Evolutionary conservation across 106 monocot genomes (phyloP), one percentile per base, ranked within the genome.

Genomic region (Dendrobium chrysotoxum): DNA sequence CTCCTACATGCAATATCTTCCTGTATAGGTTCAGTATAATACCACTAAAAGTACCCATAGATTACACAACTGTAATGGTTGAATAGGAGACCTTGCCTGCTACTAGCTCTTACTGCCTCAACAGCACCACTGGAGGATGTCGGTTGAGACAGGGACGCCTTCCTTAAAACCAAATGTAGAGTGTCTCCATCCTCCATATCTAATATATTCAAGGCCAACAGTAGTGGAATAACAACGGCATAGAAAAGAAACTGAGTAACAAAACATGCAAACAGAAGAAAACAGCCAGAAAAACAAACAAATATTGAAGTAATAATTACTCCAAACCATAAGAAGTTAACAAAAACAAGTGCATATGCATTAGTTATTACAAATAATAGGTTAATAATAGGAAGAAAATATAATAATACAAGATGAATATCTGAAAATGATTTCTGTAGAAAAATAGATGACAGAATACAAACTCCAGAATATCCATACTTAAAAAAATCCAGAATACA

Each of bases 131-230:
- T 58, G 23, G 86, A 88, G 76, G 78, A 28, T 64, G 83, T n/a
- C 81, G 46, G 38, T 83, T 93, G 89, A 79, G 50, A 77, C 54
- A 87, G 87, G 28, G 81, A 78, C 28, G 90, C 85, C 66, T 93
- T 94, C 65, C 90, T 88, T 80, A 83, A 88, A 85, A 98, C 97
- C 80, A 98, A 86, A 88, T 98, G 97, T 67, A 98, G 79, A 46
- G 94, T 94, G 83, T 92, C 87, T 20, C 97, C 97, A 85, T 94
- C 89, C 83, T 98, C 94, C 76, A 93, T 72, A 75, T 98, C 94
- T 98, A 80, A 75, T 5, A 81, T 55, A 77, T 84, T 89, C 72
- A 91, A 89, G 87, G 57, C 82, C 15, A 73, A 21, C 18, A 5
- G 18, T 73, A 40, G 73, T 6, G 40, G 40, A 39, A 40, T 3